These are phyloP conservation scores for Blastobotrys elegans DNA, from an alignment of 1,139 yeast genomes.

Conservation along the genomic window DNA sequence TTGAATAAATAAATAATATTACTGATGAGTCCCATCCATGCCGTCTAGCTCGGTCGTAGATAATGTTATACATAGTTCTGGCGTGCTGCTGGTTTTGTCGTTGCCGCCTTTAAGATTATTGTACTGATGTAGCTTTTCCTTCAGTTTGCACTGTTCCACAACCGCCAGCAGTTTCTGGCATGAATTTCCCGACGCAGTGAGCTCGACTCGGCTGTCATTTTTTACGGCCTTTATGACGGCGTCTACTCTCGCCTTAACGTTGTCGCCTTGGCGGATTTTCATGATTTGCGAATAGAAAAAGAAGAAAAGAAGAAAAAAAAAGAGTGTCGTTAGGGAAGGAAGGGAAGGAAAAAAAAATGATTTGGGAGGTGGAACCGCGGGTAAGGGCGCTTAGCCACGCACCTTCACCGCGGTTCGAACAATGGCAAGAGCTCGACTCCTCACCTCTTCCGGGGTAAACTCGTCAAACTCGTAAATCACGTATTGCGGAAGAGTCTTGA, in stretches of 20 bases:
- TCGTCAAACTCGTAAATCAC: slow-evolving; percentile 15
- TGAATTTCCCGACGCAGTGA: slow-evolving; percentile 19
- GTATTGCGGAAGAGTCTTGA: slow-evolving; percentile 11
- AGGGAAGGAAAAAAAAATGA: too few relatives aligned
- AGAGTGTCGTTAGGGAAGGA: too few relatives aligned
- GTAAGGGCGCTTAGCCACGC: neutral
- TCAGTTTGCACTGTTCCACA: slow-evolving; percentile 25
- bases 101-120: slow-evolving; percentile 15
- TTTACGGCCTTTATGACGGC: slow-evolving; percentile 69
- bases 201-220: slow-evolving; percentile 50
- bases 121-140: slow-evolving; percentile 21
- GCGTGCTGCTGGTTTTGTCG: neutral
- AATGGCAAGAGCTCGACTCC: slow-evolving; percentile 18
- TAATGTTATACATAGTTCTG: neutral
- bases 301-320: too few relatives aligned
- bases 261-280: slow-evolving; percentile 15
- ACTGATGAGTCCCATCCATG: neutral
- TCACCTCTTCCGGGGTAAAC: slow-evolving; percentile 15
- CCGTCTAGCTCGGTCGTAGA: neutral
- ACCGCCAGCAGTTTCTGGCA: slow-evolving; percentile 28
- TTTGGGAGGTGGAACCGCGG: too few relatives aligned
- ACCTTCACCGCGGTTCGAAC: slow-evolving; percentile 9
- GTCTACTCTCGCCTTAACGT: slow-evolving; percentile 80
- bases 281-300: neutral
- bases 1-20: neutral